Evolutionary conservation across 768 basidiomycete genomes (phyloP).

Genomic region (Lentinula detonsa): DNA sequence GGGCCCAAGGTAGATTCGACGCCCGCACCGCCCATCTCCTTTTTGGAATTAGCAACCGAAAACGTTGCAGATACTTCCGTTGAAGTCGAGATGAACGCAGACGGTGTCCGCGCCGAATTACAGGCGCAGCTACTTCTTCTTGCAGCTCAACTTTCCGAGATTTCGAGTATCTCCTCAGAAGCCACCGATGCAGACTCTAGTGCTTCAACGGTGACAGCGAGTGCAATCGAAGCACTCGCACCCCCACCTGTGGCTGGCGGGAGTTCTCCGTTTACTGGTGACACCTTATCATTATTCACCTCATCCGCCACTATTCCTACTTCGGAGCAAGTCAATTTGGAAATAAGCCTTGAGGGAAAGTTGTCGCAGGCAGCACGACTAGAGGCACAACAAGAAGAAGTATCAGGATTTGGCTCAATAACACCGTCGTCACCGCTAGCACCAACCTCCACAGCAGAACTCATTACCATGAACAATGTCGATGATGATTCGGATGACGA

Average conservation of each 20-base stretch:
- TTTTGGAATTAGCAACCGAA: neutral
- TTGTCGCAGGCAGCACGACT: neutral
- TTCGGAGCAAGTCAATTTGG: neutral
- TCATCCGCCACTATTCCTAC: neutral
- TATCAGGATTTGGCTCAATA: no score
- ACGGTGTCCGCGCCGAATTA: conserved; percentile 54
- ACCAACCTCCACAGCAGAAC: neutral
- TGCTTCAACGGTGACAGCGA: neutral
- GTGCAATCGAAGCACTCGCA: neutral
- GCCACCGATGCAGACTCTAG: neutral
- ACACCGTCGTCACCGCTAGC: neutral
- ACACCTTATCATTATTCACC: neutral
- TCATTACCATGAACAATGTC: neutral
- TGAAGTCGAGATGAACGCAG: conserved; percentile 14
- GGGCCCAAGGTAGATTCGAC: conserved; percentile 2
- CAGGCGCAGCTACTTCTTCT: conserved; percentile 71
- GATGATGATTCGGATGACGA: conserved; percentile 7
- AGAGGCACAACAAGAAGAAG: neutral
- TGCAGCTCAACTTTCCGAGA: conserved; percentile 66
- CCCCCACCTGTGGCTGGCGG: neutral
- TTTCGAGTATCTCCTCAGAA: conserved; percentile 37
- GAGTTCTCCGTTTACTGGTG: neutral
- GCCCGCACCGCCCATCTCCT: conserved; percentile 11
- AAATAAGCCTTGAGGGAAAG: neutral
- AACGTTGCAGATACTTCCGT: conserved; percentile 5